phyloP scores from a whole-genome alignment of 805 yeast genomes.

The Lachancea fermentati region DNA sequence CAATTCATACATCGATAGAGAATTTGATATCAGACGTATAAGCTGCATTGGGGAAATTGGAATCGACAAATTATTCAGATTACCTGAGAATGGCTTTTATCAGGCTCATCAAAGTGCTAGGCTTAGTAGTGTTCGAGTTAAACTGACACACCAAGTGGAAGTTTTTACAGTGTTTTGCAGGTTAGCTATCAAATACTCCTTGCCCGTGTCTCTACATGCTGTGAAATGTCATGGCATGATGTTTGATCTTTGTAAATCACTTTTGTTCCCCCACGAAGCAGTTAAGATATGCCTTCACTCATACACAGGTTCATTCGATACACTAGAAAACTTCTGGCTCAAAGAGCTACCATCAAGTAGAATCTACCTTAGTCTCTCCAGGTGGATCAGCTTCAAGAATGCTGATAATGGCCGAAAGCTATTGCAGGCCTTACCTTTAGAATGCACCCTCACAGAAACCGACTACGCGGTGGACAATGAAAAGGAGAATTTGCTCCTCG shows the following conservation, averaged over 20 bases:
- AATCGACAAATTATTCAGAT: slow-evolving; percentile 65
- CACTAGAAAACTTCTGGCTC: slow-evolving; percentile 44
- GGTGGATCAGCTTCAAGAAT: slow-evolving; percentile 26
- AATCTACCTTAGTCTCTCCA: slow-evolving; percentile 31
- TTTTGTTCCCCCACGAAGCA: slow-evolving; percentile 20
- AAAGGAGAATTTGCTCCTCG: slow-evolving; percentile 5
- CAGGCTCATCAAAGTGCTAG: slow-evolving; percentile 12
- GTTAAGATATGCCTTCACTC: slow-evolving; percentile 66
- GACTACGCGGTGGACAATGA: slow-evolving; percentile 35
- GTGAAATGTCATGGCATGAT: slow-evolving; percentile 71
- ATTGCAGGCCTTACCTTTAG: slow-evolving; percentile 32
- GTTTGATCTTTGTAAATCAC: slow-evolving; percentile 34
- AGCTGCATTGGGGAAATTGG: slow-evolving; percentile 86
- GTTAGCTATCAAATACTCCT: slow-evolving; percentile 43
- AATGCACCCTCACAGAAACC: slow-evolving; percentile 45
- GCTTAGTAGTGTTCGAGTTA: slow-evolving; percentile 47
- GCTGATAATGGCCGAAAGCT: slow-evolving; percentile 27
- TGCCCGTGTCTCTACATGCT: slow-evolving; percentile 74
- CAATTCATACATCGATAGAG: slow-evolving; percentile 26
- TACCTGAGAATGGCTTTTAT: slow-evolving; percentile 56
- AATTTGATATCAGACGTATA: slow-evolving; percentile 13
- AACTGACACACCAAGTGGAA: slow-evolving; percentile 56
- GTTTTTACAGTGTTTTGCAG: slow-evolving; percentile 47
- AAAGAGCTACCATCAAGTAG: slow-evolving; percentile 14
- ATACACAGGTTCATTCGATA: slow-evolving; percentile 77